Base-by-base conservation (phyloP, 2,329 filamentous ascomycete genomes). In the Volutella citrinella region DNA sequence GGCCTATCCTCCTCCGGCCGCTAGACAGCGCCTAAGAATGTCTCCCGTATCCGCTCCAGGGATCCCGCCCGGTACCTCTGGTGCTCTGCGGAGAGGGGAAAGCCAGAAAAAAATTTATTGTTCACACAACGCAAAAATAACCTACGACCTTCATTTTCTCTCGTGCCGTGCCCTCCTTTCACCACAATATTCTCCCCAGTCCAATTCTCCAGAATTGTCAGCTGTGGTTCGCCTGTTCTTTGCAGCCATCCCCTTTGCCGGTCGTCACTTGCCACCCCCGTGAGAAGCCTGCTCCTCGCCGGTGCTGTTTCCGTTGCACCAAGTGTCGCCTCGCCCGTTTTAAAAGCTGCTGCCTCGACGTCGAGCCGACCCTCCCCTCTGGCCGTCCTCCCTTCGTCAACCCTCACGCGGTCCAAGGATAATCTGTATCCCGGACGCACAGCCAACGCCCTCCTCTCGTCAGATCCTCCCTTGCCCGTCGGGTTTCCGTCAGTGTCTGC, bases 71-170 rank as follows among this genome's bases (percentile, higher is more conserved):
- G 42, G 42, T 41, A 38, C 39, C 34, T 37, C 35, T n/a, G 44
- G 41, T 47, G 48, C 44, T 25, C 48, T 45, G 37, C 42, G 33
- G 30, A 40, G 33, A 36, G 37, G 38, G 33, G 45, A 47, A 44
- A 43, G 45, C 46, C 51, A 49, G 34, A 55, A 52, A 59, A 65
- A 64, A 64, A 61, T 64, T 64, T 63, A 60, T 62, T 63, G 52
- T 58, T 61, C 60, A 59, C 60, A 62, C 54, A 64, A 61, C 55
- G 51, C 57, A 60, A 59, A 57, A 58, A 54, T 52, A 59, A 53
- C 52, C 52, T 57, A 47, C 49, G 52, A 36, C 44, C 42, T 50
- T 45, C 42, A 39, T 54, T 57, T 58, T 48, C 45, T 46, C 43
- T 38, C 42, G 45, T 52, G 43, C 38, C 38, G 50, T 52, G 47